These are phyloP conservation scores for Euphorbia celastroides DNA, from an alignment of 441 rosid genomes.

Conservation along the genomic window DNA sequence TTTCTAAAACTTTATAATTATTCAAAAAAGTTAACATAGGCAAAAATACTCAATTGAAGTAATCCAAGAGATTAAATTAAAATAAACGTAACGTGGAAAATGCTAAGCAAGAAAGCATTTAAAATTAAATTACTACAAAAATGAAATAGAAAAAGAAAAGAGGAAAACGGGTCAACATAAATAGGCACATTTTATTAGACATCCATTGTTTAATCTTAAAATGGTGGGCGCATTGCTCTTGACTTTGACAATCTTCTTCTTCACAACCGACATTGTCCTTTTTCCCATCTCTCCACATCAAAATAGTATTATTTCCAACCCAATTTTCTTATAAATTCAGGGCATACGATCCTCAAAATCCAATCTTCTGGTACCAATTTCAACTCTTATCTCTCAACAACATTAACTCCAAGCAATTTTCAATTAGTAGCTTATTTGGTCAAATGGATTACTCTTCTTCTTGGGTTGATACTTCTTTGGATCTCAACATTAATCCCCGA, in stretches of 20 bases:
- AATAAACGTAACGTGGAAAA: constrained; percentile 8
- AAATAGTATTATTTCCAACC: no score
- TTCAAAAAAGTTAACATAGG: neutral
- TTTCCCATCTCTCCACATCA: no score
- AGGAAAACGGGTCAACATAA: constrained; percentile 27
- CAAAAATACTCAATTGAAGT: neutral
- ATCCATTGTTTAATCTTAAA: constrained; percentile 21
- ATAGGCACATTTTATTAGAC: neutral
- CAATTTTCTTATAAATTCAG: constrained; percentile 2
- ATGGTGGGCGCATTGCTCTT: constrained; percentile 34
- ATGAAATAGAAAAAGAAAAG: no score
- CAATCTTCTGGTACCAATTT: neutral
- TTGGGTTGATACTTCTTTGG: constrained; percentile 62
- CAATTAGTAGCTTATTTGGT: no score
- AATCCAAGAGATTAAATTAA: no score
- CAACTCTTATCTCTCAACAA: neutral
- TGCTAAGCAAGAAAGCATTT: no score
- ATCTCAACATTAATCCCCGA: constrained; percentile 53
- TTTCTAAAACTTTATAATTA: neutral
- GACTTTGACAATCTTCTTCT: constrained; percentile 33
- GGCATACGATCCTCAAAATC: neutral
- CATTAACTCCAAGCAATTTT: neutral
- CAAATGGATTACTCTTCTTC: constrained; percentile 49
- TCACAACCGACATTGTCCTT: constrained; percentile 27
- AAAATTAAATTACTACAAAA: no score